phyloP scores from a whole-genome alignment of 2,329 filamentous ascomycete species.

The Fusarium succisae region DNA sequence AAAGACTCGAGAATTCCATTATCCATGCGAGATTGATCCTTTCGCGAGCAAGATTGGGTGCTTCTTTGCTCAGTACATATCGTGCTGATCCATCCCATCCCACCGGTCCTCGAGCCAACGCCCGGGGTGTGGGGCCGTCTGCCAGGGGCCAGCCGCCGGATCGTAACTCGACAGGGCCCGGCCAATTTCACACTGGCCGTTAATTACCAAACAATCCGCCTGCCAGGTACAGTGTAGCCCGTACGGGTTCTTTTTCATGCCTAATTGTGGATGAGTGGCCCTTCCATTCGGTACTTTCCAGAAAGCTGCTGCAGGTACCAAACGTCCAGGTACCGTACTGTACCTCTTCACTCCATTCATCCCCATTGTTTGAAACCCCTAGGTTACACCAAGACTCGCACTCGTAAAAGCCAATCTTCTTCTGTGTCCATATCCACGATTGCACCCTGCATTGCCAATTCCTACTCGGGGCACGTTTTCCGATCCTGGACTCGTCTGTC shows the following conservation, averaged over 20 bases:
- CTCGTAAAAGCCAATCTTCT: conserved; percentile 4
- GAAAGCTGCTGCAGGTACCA: conserved; percentile 35
- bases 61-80: conserved; percentile 17
- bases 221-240: background rate
- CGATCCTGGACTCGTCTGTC: conserved; percentile 21
- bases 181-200: conserved; percentile 22
- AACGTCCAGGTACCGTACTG: conserved; percentile 23
- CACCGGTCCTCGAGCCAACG: conserved; percentile 35
- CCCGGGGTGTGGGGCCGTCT: conserved; percentile 42
- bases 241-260: conserved; percentile 22
- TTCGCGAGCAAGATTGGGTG: conserved; percentile 15
- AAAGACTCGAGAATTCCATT: conserved; percentile 13
- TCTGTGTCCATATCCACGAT: conserved; percentile 1
- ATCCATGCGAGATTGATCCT: conserved; percentile 18
- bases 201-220: conserved; percentile 22
- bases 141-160: conserved; percentile 32
- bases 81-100: background rate
- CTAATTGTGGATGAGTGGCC: conserved; percentile 29
- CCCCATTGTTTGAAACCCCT: conserved; percentile 27
- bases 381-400: conserved; percentile 20
- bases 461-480: conserved; percentile 21
- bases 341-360: background rate
- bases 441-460: conserved; percentile 3
- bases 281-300: conserved; percentile 34
- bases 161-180: conserved; percentile 22